Conservation (phyloP, 2,329 filamentous ascomycete species). For the Madurella fahalii region DNA sequence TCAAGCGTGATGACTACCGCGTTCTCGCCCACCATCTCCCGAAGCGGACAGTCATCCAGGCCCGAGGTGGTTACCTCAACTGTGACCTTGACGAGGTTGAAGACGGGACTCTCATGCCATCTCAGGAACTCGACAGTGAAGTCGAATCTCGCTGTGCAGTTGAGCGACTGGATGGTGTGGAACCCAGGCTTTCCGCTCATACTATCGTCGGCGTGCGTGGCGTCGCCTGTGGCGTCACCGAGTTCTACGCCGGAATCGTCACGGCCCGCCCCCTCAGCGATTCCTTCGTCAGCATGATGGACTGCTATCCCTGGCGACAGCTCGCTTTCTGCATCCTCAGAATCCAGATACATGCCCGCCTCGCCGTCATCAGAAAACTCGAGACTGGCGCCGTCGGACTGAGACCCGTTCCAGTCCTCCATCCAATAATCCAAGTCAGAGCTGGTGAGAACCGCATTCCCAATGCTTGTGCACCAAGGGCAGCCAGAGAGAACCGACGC, state of each 20-base stretch:
- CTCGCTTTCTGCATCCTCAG: not conserved
- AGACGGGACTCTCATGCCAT: not conserved
- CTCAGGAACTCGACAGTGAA: slow-evolving; percentile 1
- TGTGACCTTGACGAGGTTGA: slow-evolving; percentile 1
- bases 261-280: too few species aligned
- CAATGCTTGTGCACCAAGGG: not conserved
- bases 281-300: not conserved
- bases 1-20: slow-evolving; percentile 1
- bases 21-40: not conserved
- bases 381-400: slow-evolving; percentile 1
- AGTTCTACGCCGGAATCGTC: not conserved
- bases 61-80: not conserved
- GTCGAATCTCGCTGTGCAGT: not conserved
- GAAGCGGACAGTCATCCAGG: not conserved
- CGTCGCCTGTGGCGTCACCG: too few species aligned
- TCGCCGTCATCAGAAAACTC: not conserved
- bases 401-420: slow-evolving; percentile 3
- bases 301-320: not conserved
- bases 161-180: not conserved
- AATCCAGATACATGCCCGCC: not conserved
- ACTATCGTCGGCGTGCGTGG: not conserved
- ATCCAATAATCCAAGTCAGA: slow-evolving; percentile 3
- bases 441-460: not conserved
- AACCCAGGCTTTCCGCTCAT: not conserved
- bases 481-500: slow-evolving; percentile 1